phyloP scores from a whole-genome alignment of 2,329 filamentous ascomycete species.

The Beauveria pseudobassiana region DNA sequence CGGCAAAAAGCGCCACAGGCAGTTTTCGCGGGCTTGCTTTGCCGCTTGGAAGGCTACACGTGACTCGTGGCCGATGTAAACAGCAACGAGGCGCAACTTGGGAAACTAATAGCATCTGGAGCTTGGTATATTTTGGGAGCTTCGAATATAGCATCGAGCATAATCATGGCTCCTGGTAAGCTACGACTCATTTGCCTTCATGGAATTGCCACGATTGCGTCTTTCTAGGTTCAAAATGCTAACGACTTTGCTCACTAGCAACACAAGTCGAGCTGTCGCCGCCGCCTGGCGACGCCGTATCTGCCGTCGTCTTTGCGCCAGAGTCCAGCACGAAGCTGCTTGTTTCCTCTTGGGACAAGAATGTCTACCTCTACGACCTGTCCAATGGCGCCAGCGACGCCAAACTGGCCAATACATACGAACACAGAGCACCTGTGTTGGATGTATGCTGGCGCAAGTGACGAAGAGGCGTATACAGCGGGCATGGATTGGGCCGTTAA shows the following conservation, averaged over 20 bases:
- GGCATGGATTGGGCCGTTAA: constrained; percentile 83
- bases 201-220: not conserved
- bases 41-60: constrained; percentile 21
- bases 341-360: constrained; percentile 92
- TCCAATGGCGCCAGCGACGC: constrained; percentile 47
- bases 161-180: constrained; percentile 36
- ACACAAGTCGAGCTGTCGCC: constrained; percentile 77
- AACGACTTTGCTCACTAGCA: constrained; percentile 32
- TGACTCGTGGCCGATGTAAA: constrained; percentile 29
- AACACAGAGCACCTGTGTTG: constrained; percentile 78
- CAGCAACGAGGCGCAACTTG: constrained; percentile 18
- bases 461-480: constrained; percentile 77
- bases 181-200: not conserved
- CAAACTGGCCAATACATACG: constrained; percentile 60
- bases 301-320: constrained; percentile 78
- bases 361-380: constrained; percentile 83
- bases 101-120: not conserved
- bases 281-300: constrained; percentile 81
- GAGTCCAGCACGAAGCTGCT: constrained; percentile 66
- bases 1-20: constrained; percentile 22
- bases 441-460: constrained; percentile 77
- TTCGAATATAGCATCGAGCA: constrained; percentile 16
- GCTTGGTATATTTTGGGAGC: not conserved
- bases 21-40: not conserved
- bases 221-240: not conserved